phyloP scores from a whole-genome alignment of 495 filamentous ascomycete species.

The Aspergillus heteromorphus region DNA sequence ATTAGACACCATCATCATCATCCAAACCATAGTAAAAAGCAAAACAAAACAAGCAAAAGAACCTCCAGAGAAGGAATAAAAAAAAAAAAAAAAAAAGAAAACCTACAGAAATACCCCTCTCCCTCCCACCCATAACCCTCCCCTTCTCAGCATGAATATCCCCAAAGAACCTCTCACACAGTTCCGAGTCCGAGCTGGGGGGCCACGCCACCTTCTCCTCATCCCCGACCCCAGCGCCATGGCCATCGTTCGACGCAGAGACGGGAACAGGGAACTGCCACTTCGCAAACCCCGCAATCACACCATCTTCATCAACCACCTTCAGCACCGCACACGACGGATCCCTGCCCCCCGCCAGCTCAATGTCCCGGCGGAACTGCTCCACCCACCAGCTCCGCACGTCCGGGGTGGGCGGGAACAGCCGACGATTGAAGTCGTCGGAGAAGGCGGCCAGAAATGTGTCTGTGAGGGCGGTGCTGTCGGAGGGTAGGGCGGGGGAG shows the following conservation, averaged over 20 bases:
- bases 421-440: constrained; percentile 2
- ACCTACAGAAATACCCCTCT: constrained; percentile 7
- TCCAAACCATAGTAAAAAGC: too few species aligned
- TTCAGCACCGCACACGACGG: constrained; percentile 1
- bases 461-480: neutral
- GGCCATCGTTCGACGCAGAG: too few species aligned
- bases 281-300: constrained; percentile 8
- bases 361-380: neutral
- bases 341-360: neutral
- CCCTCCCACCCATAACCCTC: constrained; percentile 2
- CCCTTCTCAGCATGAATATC: neutral
- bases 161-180: constrained; percentile 6
- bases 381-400: neutral
- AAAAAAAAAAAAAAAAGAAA: neutral
- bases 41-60: too few species aligned
- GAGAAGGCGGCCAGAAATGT: constrained; percentile 7
- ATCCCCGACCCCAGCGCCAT: neutral
- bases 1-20: neutral
- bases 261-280: constrained; percentile 3
- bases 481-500: neutral
- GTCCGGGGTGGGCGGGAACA: constrained; percentile 7
- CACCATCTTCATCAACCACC: neutral
- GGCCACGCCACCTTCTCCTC: constrained; percentile 1
- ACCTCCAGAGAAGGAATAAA: neutral
- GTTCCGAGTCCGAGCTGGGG: neutral